Evolutionary conservation across 495 filamentous ascomycete species (phyloP).

Genomic region (Lentithecium fluviatile): DNA sequence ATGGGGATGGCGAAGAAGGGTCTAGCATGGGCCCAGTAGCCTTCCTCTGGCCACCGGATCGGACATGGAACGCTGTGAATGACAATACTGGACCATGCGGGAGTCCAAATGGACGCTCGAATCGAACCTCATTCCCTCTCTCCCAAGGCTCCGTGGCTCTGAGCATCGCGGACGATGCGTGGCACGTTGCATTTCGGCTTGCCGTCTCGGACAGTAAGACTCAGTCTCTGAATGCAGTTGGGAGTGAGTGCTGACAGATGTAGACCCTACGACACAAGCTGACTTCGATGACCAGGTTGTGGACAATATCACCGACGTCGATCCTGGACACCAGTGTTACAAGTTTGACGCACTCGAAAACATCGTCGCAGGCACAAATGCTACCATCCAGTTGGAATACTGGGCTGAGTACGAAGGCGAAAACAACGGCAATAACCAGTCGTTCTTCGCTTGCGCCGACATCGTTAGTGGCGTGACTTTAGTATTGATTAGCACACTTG

Average conservation of each 20-base stretch:
- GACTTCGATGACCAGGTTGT: slow-evolving; percentile 47
- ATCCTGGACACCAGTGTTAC: slow-evolving; percentile 55
- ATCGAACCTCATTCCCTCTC: slow-evolving; percentile 7
- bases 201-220: slow-evolving; percentile 47
- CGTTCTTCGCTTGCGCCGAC: slow-evolving; percentile 55
- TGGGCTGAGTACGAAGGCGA: slow-evolving; percentile 47
- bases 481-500: neutral
- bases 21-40: slow-evolving; percentile 53
- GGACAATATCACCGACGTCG: slow-evolving; percentile 46
- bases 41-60: slow-evolving; percentile 54
- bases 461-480: slow-evolving; percentile 28
- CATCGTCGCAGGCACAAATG: slow-evolving; percentile 47
- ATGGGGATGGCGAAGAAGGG: slow-evolving; percentile 37
- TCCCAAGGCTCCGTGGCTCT: slow-evolving; percentile 44
- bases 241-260: neutral
- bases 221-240: neutral
- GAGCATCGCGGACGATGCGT: slow-evolving; percentile 49
- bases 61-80: slow-evolving; percentile 47
- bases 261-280: slow-evolving; percentile 25
- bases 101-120: neutral
- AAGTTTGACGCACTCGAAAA: slow-evolving; percentile 46
- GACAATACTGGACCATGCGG: slow-evolving; percentile 50
- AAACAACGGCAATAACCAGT: slow-evolving; percentile 44
- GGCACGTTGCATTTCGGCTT: slow-evolving; percentile 49
- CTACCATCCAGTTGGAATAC: slow-evolving; percentile 55